Evolutionary conservation across 169 alveolate species (phyloP), one percentile per base, ranked within the genome.

Genomic region (Babesia bigemina): DNA sequence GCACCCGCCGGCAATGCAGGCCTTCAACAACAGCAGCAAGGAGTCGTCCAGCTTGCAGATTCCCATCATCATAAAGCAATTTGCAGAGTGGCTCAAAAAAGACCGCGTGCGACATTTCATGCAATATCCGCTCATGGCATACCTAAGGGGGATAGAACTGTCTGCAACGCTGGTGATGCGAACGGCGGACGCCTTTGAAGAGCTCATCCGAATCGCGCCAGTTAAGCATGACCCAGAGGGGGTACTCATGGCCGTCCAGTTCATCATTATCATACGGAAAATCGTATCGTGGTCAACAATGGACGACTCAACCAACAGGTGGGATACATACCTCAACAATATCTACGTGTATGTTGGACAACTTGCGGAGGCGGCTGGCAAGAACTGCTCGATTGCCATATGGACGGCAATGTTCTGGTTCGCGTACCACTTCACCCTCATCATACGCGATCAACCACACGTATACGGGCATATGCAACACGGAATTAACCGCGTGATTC

Each of bases 351-450:
- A 55, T 53, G 66, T 48, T 1, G n/a, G 16, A 9, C 48, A 55
- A 16, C 56, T 67, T 6, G 17, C 55, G n/a, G 66, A 67, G 22
- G 33, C 17, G 28, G 55, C 50, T 2, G 76, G 65, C 17, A 19
- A 0, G 7, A 65, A 67, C 44, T 67, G 76, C 76, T 67, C 76
- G 13, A 21, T 48, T 14, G 66, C 50, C 13, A 55, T 67, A 17
- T 67, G 76, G 76, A 50, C 26, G 42, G 63, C 76, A 9, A n/a
- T 67, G 26, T 67, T 67, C 44, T 67, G 76, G 76, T 67, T 67
- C 50, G 63, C 65, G 47, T 67, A 67, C 76, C 76, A 67, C 65
- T 42, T 67, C 28, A 53, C 49, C 26, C 65, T 67, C 13, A 13
- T 53, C 22, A n/a, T 22, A 47, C 52, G 67, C 33, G 76, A 67